phyloP scores from a whole-genome alignment of 768 basidiomycete genomes.

The Tulasnella sp. region DNA sequence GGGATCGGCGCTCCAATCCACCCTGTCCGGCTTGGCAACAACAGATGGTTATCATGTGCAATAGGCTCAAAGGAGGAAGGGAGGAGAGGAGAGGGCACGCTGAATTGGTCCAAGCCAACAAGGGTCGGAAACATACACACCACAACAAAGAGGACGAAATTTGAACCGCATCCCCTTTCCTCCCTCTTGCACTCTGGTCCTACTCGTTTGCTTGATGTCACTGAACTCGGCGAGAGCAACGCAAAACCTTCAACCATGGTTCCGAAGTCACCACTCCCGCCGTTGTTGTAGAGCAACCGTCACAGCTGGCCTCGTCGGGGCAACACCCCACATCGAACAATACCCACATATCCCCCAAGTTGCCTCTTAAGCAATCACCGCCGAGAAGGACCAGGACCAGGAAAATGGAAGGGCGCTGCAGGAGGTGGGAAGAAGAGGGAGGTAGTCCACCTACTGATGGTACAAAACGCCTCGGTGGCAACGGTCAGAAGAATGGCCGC shows the following conservation, averaged over 20 bases:
- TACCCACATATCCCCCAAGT: conserved; percentile 9
- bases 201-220: background rate
- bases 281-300: conserved; percentile 37
- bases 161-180: background rate
- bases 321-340: conserved; percentile 29
- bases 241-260: conserved; percentile 30
- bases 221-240: conserved; percentile 38
- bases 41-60: too few species aligned
- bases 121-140: background rate
- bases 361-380: conserved; percentile 4
- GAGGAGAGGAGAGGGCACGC: too few species aligned
- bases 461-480: background rate
- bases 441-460: conserved; percentile 8
- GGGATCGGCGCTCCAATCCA: too few species aligned
- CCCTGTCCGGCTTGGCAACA: too few species aligned
- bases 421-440: conserved; percentile 32
- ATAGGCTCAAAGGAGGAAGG: too few species aligned
- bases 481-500: background rate
- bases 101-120: too few species aligned
- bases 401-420: conserved; percentile 10
- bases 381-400: background rate
- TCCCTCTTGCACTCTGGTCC: background rate
- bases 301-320: conserved; percentile 39
- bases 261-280: conserved; percentile 23
- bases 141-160: background rate